Evolutionary conservation across 495 filamentous ascomycete genomes (phyloP).

Genomic region (Bacidia rubella): DNA sequence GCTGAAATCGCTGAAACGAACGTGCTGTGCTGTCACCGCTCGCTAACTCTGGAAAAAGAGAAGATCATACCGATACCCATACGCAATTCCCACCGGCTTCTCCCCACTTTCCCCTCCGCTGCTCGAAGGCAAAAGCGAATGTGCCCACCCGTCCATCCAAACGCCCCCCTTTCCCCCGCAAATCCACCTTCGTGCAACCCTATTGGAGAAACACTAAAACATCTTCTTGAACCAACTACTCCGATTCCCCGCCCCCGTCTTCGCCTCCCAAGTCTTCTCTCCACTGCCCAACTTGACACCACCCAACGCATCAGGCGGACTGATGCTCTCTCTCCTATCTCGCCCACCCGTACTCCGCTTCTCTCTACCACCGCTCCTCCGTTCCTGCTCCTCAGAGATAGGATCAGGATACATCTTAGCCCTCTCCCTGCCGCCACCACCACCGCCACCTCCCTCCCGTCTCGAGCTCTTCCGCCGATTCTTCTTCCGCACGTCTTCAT

Average conservation of each 20-base stretch:
- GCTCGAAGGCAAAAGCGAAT: not conserved
- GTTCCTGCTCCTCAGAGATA: constrained; percentile 19
- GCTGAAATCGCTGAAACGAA: not conserved
- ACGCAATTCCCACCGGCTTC: too few species aligned
- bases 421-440: constrained; percentile 18
- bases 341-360: constrained; percentile 25
- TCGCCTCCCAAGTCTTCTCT: constrained; percentile 16
- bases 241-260: constrained; percentile 23
- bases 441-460: constrained; percentile 8
- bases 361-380: constrained; percentile 26
- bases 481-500: constrained; percentile 11
- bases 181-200: not conserved
- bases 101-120: too few species aligned
- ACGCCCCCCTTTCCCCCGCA: too few species aligned
- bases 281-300: constrained; percentile 25
- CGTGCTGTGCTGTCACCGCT: not conserved
- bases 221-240: constrained; percentile 38
- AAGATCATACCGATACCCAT: not conserved
- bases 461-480: constrained; percentile 16
- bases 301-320: constrained; percentile 19
- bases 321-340: constrained; percentile 25
- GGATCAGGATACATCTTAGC: not conserved
- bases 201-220: not conserved
- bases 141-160: not conserved
- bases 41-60: not conserved